A percentile compares a stretch with the other conserved stretches of the same genome.
phyloP scores from a whole-genome alignment of 2,329 filamentous ascomycete species.

The Periconia digitata region DNA sequence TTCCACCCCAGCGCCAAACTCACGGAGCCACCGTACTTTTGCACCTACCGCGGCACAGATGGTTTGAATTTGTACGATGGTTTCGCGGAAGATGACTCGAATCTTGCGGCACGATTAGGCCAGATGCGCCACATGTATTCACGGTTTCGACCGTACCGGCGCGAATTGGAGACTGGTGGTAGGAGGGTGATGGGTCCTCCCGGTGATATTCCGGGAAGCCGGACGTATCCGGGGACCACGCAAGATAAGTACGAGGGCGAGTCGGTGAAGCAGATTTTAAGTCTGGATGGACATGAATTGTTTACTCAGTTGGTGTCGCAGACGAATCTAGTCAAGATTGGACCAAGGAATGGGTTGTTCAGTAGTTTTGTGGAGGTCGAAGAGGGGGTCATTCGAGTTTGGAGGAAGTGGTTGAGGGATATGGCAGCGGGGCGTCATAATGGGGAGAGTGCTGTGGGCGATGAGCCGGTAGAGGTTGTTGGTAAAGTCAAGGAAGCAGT shows the following conservation, averaged over 20 bases:
- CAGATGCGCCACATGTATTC: slow-evolving; percentile 65
- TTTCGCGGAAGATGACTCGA: slow-evolving; percentile 28
- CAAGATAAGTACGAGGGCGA: slow-evolving; percentile 40
- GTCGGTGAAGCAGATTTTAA: slow-evolving; percentile 60
- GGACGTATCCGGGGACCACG: slow-evolving; percentile 38
- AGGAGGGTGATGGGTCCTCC: slow-evolving; percentile 45
- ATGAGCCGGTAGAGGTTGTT: slow-evolving; percentile 18
- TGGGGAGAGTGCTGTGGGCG: slow-evolving; percentile 13
- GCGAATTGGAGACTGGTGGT: slow-evolving; percentile 50
- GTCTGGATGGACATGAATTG: slow-evolving; percentile 68
- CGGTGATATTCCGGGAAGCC: slow-evolving; percentile 51
- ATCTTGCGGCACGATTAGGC: slow-evolving; percentile 42
- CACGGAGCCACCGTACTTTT: slow-evolving; percentile 69
- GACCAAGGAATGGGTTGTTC: slow-evolving; percentile 63
- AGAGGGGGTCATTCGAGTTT: slow-evolving; percentile 70
- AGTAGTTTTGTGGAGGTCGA: slow-evolving; percentile 66
- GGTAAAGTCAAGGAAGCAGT: slow-evolving; percentile 23
- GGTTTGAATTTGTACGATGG: slow-evolving; percentile 53
- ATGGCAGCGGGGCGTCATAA: slow-evolving; percentile 24
- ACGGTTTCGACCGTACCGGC: slow-evolving; percentile 66
- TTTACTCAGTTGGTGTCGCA: slow-evolving; percentile 74
- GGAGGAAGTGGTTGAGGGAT: slow-evolving; percentile 68
- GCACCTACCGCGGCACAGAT: slow-evolving; percentile 66
- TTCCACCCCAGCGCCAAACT: slow-evolving; percentile 72
- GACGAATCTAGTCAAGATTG: slow-evolving; percentile 68